Base-by-base conservation (phyloP, 2,329 filamentous ascomycete species). In the Cercospora sesami region DNA sequence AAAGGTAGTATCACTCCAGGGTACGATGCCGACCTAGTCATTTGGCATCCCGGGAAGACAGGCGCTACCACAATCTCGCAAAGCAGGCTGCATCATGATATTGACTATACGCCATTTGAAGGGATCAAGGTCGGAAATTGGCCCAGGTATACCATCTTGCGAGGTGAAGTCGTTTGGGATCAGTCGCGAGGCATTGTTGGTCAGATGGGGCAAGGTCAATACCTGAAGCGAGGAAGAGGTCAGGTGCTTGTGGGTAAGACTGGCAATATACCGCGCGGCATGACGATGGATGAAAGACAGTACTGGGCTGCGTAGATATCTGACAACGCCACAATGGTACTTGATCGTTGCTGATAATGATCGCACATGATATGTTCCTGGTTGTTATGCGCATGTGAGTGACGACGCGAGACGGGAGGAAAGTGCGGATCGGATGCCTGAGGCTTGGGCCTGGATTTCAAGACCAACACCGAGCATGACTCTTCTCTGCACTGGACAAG, bases 51-150 rank as follows among this genome's bases (percentile, higher is more conserved):
- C 14, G 72, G 65, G 0, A 66, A 68, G 16, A 72, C 69, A 30
- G 74, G 73, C 14, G 68, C 69, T 0, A 77, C 77, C 36, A 71
- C 69, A 1, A 74, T 81, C n/a, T 76, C 73, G 30, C 80, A 83
- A 59, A 70, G 68, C 5, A 83, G 84, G 78, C 75, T 89, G 69
- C 87, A 90, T 75, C 87, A 89, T 74, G 82, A 86, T 68, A 83
- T 87, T 2, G 87, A 90, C 73, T 88, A 89, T 73, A 88, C 87
- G 8, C 87, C 87, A 0, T 89, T 85, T 71, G 87, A 89, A 74
- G 86, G 87, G 0, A 81, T 80, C 60, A 78, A 73, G n/a, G 73
- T 90, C 48, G 81, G 80, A 30, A 86, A 89, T 66, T 89, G 87
- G 87, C 87, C 87, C 10, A 80, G 87, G 21, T 89, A 85, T 73